These are phyloP conservation scores for Ploettnerulaceae sp. DNA, from an alignment of 2,329 filamentous ascomycete species.

Conservation along the genomic window DNA sequence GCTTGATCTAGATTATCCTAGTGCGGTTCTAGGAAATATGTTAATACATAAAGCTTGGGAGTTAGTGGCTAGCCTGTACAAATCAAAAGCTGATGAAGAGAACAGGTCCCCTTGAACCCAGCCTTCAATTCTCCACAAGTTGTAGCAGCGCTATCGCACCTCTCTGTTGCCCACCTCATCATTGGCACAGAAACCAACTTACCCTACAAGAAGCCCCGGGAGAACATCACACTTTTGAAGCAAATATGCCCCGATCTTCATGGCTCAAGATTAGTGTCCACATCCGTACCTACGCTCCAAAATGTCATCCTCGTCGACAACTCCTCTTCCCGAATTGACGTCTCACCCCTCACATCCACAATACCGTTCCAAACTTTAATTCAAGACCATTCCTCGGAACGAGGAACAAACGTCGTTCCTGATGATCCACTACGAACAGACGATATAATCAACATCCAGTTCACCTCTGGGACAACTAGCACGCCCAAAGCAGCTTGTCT, in stretches of 20 bases:
- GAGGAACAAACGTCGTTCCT: conserved; percentile 37
- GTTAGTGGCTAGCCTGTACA: no score
- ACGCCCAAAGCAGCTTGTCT: conserved; percentile 89
- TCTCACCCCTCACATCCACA: conserved; percentile 41
- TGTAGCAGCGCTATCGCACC: conserved; percentile 68
- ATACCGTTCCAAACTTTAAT: conserved; percentile 35
- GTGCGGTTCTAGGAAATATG: no score
- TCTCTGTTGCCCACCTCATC: conserved; percentile 68
- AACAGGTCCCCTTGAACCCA: conserved; percentile 79
- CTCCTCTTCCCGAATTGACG: conserved; percentile 40
- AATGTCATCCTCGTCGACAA: conserved; percentile 79
- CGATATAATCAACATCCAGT: conserved; percentile 76
- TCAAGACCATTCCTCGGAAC: conserved; percentile 20
- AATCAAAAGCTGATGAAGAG: neutral
- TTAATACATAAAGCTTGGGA: no score
- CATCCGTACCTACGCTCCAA: conserved; percentile 62
- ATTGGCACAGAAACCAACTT: conserved; percentile 86
- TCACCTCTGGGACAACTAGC: conserved; percentile 92
- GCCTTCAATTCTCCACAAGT: conserved; percentile 80
- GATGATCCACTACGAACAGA: conserved; percentile 47
- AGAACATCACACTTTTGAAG: conserved; percentile 53
- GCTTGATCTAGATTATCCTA: no score
- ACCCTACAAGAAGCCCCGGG: conserved; percentile 59
- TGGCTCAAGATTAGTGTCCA: conserved; percentile 36
- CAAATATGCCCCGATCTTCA: conserved; percentile 45